Base-by-base conservation (phyloP, 257 asterid species). In the Lantana camara region DNA sequence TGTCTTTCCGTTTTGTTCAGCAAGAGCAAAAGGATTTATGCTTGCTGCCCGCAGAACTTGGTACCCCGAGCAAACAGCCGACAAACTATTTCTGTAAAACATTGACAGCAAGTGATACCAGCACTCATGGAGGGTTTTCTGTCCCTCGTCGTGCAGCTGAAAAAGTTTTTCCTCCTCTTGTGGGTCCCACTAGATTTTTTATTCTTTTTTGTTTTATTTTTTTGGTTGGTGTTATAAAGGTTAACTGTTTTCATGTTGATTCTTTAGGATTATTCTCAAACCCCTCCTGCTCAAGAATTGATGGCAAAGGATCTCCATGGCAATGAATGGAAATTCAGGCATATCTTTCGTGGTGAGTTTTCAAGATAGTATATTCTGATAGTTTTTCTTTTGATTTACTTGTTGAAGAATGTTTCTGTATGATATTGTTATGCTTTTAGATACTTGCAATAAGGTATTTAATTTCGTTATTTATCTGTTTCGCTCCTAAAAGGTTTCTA, bases 131-230 rank as follows among this genome's bases (percentile, higher is more conserved):
- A 45, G 96, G 96, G 65, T 86, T 89, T 70, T 89, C 96, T 42
- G 95, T 89, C 51, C 96, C 96, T 69, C 91, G 96, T 17, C 86
- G 96, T 56, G 87, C 96, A 17, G 95, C 96, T 63, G 95, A 89
- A 78, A 89, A 89, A 89, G 95, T 89, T 72, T 89, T 89, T 49
- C 95, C 96, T 67, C 83, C 96, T 46, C 95, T 89, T 68, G 96
- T 89, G 71, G 35, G 92, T 79, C 56, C 66, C 73, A 34, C 59
- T 4, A 34, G 49, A 38, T 42, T 67, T 55, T 70, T 35, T 17
- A 52, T 56, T 55, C 48, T 19, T 27, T 27, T 27, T 27, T 5
- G 5, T 27, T 56, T 27, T 51, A 16, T 7, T 17, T 49, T 37
- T 9, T 40, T 23, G 17, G 24, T 32, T 42, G 7, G 10, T 34